Evolutionary conservation across 768 basidiomycete species (phyloP).

Genomic region (Rhodotorula toruloides): DNA sequence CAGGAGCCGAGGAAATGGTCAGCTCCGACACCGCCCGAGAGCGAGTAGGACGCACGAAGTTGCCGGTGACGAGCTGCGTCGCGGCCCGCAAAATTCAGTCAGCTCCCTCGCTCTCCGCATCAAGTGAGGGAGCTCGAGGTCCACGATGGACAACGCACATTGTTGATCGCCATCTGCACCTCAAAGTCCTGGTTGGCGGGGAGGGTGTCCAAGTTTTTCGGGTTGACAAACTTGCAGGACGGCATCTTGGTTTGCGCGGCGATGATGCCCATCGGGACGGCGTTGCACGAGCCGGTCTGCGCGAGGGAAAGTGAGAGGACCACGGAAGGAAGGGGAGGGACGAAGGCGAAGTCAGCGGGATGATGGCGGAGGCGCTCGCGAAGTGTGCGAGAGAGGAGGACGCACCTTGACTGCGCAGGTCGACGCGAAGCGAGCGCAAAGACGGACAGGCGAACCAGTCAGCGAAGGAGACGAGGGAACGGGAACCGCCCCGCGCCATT

Average conservation of each 20-base stretch:
- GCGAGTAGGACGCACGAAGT: conserved; percentile 53
- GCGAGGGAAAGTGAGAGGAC: conserved; percentile 18
- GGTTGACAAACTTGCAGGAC: conserved; percentile 52
- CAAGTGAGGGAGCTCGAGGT: background rate
- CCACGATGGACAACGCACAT: conserved; percentile 28
- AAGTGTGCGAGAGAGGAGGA: no score
- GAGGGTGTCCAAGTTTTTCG: conserved; percentile 52
- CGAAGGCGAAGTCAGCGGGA: no score
- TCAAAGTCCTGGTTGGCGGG: conserved; percentile 54
- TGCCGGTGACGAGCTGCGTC: conserved; percentile 48
- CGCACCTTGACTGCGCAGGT: no score
- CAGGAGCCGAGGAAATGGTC: conserved; percentile 41
- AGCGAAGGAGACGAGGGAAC: no score
- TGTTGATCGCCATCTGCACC: conserved; percentile 53
- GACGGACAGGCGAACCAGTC: no score
- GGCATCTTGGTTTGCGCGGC: conserved; percentile 54
- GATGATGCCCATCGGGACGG: conserved; percentile 58
- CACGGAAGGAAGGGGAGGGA: no score
- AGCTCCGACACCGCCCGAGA: background rate
- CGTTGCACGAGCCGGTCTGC: conserved; percentile 57
- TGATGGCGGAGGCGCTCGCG: no score
- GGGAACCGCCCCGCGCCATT: no score
- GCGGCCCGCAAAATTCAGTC: no score
- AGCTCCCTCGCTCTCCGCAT: no score
- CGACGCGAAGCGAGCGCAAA: no score